Conservation (phyloP, 1,284 basidiomycete species). For the Ustilago cynodontis region DNA sequence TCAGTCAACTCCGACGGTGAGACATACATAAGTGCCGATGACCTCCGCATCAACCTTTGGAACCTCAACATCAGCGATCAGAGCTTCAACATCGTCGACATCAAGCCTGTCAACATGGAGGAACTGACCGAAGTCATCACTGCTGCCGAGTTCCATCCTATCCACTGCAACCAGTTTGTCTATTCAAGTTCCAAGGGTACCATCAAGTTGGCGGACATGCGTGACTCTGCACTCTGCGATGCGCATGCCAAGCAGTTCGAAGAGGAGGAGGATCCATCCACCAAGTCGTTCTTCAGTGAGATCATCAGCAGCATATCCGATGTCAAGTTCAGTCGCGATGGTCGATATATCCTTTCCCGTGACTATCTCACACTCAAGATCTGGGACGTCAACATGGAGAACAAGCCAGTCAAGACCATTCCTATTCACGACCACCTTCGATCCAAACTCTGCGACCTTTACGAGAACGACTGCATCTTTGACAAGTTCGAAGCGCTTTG, state of each 20-base stretch:
- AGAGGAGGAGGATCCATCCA: slow-evolving; percentile 97
- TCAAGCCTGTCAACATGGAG: slow-evolving; percentile 99
- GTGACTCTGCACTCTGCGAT: slow-evolving; percentile 96
- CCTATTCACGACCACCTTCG: slow-evolving; percentile 98
- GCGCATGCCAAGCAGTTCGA: slow-evolving; percentile 83
- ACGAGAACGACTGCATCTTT: slow-evolving; percentile 99
- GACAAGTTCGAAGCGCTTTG: slow-evolving; percentile 85
- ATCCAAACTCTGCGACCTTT: slow-evolving; percentile 96
- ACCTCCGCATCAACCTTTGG: slow-evolving; percentile 97
- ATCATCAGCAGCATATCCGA: slow-evolving; percentile 99
- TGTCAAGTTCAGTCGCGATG: slow-evolving; percentile 98
- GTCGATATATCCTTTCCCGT: slow-evolving; percentile 93
- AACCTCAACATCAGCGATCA: slow-evolving; percentile 98
- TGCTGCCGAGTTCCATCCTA: slow-evolving; percentile 97
- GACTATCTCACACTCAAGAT: slow-evolving; percentile 99
- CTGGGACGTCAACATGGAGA: slow-evolving; percentile 99
- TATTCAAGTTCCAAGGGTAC: slow-evolving; percentile 99
- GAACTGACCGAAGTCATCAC: slow-evolving; percentile 99
- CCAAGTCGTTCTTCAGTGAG: slow-evolving; percentile 99
- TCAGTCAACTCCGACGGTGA: slow-evolving; percentile 99
- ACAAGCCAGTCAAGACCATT: slow-evolving; percentile 94
- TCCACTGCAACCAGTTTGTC: slow-evolving; percentile 98
- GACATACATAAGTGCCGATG: slow-evolving; percentile 98
- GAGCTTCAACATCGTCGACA: slow-evolving; percentile 99
- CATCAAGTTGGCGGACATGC: slow-evolving; percentile 99